Base-by-base conservation (phyloP, 768 basidiomycete species). In the Hirschioporus abietinus region DNA sequence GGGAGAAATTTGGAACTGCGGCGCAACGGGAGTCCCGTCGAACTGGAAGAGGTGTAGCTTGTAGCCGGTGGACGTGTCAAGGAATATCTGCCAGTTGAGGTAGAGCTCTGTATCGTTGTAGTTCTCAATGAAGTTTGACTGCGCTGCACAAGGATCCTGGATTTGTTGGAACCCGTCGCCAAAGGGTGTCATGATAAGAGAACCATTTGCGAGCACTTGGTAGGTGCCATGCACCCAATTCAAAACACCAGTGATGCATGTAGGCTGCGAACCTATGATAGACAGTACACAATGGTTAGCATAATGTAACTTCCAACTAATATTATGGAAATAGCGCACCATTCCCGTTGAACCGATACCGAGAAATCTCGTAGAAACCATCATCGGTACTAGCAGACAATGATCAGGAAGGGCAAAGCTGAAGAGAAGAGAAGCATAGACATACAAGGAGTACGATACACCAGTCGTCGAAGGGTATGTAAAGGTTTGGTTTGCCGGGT, bases 111-210 rank as follows among this genome's bases (percentile, higher is more conserved):
- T 90, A 68, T 83, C 74, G 78, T 93, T 91, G 84, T 95, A 98
- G 60, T 80, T 75, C 72, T 95, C 88, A 72, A 98, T 86, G 74
- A 96, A 90, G 75, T 95, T 93, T 30, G 95, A 94, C 10, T 84
- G 81, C 10, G 95, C 92, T 0, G 90, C 91, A 73, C 96, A 99
- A 0, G 95, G 90, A 70, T 96, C 91, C 80, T 99, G 95, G 57
- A 98, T 84, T 81, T 96, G 96, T 75, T 97, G 94, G 78, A 87
- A 92, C 18, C 96, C 96, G 75, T 99, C 96, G 20, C 82, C 85
- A 69, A 94, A 84, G 1, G 95, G 92, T 1, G 74, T 78, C 72
- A 94, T 78, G 57, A 84, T 75, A 67, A 99, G 85, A 10, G 94
- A 96, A 7, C 95, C 95, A 73, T 98, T 96, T 64, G 79, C 24